Conservation (phyloP, 2,329 filamentous ascomycete genomes). For the Leptodontidium sp. region DNA sequence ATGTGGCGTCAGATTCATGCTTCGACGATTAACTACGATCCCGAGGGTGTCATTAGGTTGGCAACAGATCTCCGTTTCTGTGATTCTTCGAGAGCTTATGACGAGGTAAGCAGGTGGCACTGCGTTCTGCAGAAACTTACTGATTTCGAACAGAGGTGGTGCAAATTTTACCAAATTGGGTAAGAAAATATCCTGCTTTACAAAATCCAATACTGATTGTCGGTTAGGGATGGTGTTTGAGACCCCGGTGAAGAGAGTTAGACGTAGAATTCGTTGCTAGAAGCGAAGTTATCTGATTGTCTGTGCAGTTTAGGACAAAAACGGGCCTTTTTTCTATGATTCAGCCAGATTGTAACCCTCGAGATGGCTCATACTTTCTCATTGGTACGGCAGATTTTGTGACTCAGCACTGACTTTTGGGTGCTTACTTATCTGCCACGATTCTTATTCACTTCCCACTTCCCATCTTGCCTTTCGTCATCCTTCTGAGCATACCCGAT, state of each 20-base stretch:
- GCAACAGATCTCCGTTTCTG: slow-evolving; percentile 54
- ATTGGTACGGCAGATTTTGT: too few species aligned
- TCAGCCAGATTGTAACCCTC: too few species aligned
- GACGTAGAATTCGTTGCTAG: too few species aligned
- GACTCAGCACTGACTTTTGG: too few species aligned
- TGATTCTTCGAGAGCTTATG: slow-evolving; percentile 39
- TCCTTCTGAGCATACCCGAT: too few species aligned
- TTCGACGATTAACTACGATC: slow-evolving; percentile 46
- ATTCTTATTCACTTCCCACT: too few species aligned
- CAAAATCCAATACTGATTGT: background rate
- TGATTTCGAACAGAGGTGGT: slow-evolving; percentile 19
- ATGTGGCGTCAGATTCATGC: slow-evolving; percentile 30
- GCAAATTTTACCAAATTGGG: slow-evolving; percentile 9
- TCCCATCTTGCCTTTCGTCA: too few species aligned
- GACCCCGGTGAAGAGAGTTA: background rate
- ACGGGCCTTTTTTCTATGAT: too few species aligned
- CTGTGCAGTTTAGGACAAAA: too few species aligned
- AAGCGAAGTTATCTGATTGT: too few species aligned
- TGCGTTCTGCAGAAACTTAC: background rate
- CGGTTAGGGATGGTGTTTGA: background rate
- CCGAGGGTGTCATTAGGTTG: slow-evolving; percentile 51
- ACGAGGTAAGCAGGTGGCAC: slow-evolving; percentile 26
- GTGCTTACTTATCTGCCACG: too few species aligned
- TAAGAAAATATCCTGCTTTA: background rate
- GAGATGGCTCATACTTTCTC: too few species aligned